Evolutionary conservation across 2,329 filamentous ascomycete species (phyloP), one percentile per base, ranked within the genome.

Genomic region (Monosporascus sp.): DNA sequence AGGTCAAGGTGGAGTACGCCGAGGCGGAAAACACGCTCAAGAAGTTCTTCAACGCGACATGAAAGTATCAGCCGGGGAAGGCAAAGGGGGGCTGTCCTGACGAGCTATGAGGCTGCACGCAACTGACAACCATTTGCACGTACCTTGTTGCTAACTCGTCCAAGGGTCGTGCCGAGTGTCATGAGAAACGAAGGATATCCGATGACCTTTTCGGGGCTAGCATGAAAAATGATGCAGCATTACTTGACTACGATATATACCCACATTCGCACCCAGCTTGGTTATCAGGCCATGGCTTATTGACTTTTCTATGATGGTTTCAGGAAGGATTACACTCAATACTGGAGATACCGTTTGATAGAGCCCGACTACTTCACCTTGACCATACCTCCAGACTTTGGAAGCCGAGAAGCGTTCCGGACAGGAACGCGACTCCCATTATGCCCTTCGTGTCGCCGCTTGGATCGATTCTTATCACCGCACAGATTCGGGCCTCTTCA

Each of bases 1-100:
- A 81, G 46, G 88, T 91, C 56, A 91, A 92, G 77, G 71, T 76
- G 56, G 91, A 96, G 65, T 96, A 91, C 70, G 70, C 77, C 47
- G 86, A 89, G 51, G 88, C 88, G 49, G 85, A 92, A 71, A 78
- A 74, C 59, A 78, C 84, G 55, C 80, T 99, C 66, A 81, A 77
- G 68, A 74, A 79, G 60, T 96, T 90, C 71, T 96, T 88, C 70
- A 62, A 62, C 49, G 60, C 63, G 48, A 55, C 60, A 46, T 65
- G 65, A 52, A 26, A 47, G 45, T 34, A 47, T 43, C 52, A 46
- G 53, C 19, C 41, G 47, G 40, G 52, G 53, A 40, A 45, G 44
- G 46, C 52, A 53, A 26, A 54, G 50, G 46, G 48, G 53, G 53
- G 52, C 49, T 31, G 43, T 24, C 36, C 19, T n/a, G 49, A 37